Conservation (phyloP, 768 basidiomycete genomes). For the Lactifluus hygrophoroides region DNA sequence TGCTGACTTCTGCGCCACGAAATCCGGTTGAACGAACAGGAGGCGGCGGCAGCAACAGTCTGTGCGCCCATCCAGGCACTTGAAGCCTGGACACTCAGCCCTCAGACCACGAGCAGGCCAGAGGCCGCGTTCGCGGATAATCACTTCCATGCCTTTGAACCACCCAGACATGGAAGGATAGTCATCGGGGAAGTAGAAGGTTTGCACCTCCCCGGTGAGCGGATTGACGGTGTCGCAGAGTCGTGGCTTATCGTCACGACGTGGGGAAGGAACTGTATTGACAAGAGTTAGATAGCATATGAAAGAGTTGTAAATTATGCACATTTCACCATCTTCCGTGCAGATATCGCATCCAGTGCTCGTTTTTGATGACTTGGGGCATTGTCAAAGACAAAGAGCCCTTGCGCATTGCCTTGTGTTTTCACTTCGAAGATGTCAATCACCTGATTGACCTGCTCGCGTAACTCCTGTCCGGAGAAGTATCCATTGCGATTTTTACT, state of each 20-base stretch:
- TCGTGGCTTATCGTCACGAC: background rate
- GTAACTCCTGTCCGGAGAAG: conserved; percentile 20
- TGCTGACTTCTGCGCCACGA: no score
- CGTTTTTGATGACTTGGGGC: conserved; percentile 25
- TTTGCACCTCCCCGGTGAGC: background rate
- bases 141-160: background rate
- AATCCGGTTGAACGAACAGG: no score
- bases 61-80: no score
- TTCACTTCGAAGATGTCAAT: background rate
- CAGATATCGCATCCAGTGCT: conserved; percentile 13
- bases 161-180: background rate
- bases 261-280: background rate
- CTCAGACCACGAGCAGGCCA: no score
- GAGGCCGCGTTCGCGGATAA: background rate
- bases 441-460: background rate
- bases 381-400: conserved; percentile 21
- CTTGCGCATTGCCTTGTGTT: background rate
- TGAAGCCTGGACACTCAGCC: no score
- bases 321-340: background rate
- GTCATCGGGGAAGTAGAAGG: background rate
- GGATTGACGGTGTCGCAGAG: background rate
- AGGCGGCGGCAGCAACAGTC: no score
- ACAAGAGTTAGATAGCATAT: background rate
- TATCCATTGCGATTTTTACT: conserved; percentile 30
- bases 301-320: no score